Base-by-base conservation (phyloP, 331 rosid genomes). In the Arachis monticola region DNA sequence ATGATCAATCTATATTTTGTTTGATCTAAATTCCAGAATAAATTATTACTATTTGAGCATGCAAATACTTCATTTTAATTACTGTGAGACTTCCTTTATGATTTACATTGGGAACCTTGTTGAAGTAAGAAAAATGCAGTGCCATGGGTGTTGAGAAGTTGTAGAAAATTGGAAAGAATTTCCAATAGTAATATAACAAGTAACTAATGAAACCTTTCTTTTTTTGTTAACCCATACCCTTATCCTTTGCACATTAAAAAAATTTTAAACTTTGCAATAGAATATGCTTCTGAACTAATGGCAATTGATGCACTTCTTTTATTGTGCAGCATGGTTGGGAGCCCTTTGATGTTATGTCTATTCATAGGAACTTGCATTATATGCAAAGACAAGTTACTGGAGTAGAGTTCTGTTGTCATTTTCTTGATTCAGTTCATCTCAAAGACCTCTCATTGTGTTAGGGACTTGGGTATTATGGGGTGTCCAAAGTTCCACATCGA, bases 1-100 rank as follows among this genome's bases (percentile, higher is more conserved):
- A 51, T 4, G 22, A 56, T 47, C n/a, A 69, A 57, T 64, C 53
- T 65, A 50, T 9, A 58, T 68, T 68, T 60, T 48, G 44, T 67
- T 57, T 67, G 27, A 58, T 66, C 22, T 32, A 42, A 56, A 65
- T 56, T 56, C 6, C 4, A 41, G 27, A 41, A 30, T 50, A 53
- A 1, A 64, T 64, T 22, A 22, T 64, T 22, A 22, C 46, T 35
- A 35, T 35, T 2, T 35, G 40, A 35, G 40, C 46, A 52, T 63
- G 46, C 40, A 52, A 51, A 17, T 42, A 2, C 17, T 53, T 50
- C 30, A 52, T 64, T 35, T 32, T 11, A 10, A n/a, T 60, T 31
- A 60, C 32, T 40, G 17, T 30, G 70, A 35, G 13, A 12, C 47
- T 35, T 40, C 64, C 72, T 52, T 53, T 74, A 63, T 63, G 71